Evolutionary conservation across 192 early-diverging fungal genomes (phyloP).

Genomic region (Spizellomyces punctatus): DNA sequence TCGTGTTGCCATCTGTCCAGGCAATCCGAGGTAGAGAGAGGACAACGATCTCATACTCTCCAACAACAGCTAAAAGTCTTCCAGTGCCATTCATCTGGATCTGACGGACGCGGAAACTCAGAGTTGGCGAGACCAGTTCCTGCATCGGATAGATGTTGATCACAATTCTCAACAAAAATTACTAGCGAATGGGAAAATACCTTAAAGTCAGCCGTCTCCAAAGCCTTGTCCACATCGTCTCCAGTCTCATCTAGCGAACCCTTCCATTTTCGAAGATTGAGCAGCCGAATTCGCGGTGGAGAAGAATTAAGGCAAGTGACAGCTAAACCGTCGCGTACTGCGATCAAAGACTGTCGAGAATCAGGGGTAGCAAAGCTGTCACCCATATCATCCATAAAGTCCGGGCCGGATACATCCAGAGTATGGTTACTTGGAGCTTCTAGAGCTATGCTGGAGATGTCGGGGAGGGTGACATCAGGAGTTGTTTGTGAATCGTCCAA

Average conservation of each 20-base stretch:
- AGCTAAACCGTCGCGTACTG: constrained; percentile 12
- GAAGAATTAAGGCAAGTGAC: constrained; percentile 12
- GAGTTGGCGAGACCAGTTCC: constrained; percentile 14
- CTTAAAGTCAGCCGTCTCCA: constrained; percentile 23
- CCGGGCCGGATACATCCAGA: constrained; percentile 19
- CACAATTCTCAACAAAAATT: neutral
- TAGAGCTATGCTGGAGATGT: constrained; percentile 26
- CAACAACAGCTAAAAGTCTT: constrained; percentile 27
- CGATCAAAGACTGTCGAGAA: constrained; percentile 16
- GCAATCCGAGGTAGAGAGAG: constrained; percentile 20
- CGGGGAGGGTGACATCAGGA: constrained; percentile 11
- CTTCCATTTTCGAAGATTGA: constrained; percentile 32
- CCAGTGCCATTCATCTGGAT: constrained; percentile 33
- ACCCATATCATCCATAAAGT: neutral
- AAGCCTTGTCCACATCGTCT: constrained; percentile 18
- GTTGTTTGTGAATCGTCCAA: neutral
- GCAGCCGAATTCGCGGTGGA: constrained; percentile 6
- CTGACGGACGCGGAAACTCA: constrained; percentile 27
- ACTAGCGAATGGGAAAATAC: neutral
- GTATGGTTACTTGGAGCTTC: constrained; percentile 22
- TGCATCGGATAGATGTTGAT: neutral
- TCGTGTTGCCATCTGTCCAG: neutral
- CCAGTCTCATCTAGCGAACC: constrained; percentile 10
- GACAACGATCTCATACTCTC: constrained; percentile 17
- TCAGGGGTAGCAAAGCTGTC: neutral